phyloP scores from a whole-genome alignment of 1,139 yeast species.

The Blastobotrys raffinosifermentans region DNA sequence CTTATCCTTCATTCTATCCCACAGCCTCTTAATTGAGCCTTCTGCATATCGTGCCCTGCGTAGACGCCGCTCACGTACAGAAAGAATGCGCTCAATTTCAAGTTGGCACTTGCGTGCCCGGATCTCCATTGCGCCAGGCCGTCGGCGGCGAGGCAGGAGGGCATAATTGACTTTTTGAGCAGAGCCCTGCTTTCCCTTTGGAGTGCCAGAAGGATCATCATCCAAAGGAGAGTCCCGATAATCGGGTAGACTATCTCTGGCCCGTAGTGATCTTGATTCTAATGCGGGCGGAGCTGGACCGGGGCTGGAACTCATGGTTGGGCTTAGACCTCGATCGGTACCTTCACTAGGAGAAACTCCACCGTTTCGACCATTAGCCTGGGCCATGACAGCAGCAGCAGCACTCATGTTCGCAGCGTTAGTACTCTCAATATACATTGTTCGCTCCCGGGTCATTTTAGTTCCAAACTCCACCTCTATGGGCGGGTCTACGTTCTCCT shows the following conservation, averaged over 20 bases:
- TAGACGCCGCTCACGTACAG: conserved; percentile 21
- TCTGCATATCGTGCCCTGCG: conserved; percentile 19
- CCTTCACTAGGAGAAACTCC: neutral
- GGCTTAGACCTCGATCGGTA: neutral
- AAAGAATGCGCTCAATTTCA: conserved; percentile 24
- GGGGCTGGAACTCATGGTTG: neutral
- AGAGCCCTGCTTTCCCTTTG: conserved; percentile 3
- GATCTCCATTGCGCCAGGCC: conserved; percentile 10
- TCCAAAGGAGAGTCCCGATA: conserved; percentile 2
- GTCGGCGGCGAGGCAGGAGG: conserved; percentile 16
- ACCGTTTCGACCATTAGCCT: neutral
- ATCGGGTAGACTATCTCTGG: conserved; percentile 4
- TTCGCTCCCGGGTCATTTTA: conserved; percentile 59
- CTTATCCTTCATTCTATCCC: conserved; percentile 26
- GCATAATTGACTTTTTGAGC: conserved; percentile 13
- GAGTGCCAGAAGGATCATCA: neutral
- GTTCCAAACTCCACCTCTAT: conserved; percentile 68
- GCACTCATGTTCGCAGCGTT: conserved; percentile 7
- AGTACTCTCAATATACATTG: conserved; percentile 41
- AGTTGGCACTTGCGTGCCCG: conserved; percentile 12
- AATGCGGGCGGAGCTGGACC: too few species aligned
- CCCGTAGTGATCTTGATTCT: conserved; percentile 3
- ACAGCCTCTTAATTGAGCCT: conserved; percentile 26
- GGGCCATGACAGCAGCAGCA: conserved; percentile 2
- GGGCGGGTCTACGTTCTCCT: conserved; percentile 63